Evolutionary conservation across 2,329 filamentous ascomycete genomes (phyloP).

Genomic region (Fusarium acutatum): DNA sequence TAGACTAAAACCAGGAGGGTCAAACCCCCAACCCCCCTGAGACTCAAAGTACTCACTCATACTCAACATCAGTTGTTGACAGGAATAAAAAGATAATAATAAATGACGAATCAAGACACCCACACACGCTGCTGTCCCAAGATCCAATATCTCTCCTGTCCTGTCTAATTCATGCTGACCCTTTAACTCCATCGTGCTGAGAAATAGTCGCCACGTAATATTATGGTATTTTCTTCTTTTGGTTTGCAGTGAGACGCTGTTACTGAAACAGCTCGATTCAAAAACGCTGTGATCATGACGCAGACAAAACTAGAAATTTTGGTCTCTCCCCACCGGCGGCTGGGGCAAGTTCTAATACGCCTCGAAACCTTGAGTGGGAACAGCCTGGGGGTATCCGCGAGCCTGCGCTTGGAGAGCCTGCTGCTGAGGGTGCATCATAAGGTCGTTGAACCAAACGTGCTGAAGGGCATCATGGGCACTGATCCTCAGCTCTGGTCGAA

Average conservation of each 20-base stretch:
- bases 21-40: constrained; percentile 7
- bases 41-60: not conserved
- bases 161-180: constrained; percentile 37
- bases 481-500: constrained; percentile 90
- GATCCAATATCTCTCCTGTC: constrained; percentile 28
- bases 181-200: constrained; percentile 37
- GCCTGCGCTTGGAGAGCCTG: constrained; percentile 55
- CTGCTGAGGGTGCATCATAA: constrained; percentile 64
- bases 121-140: constrained; percentile 11
- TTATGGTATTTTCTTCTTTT: constrained; percentile 9
- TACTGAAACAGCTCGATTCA: constrained; percentile 7
- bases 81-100: not conserved
- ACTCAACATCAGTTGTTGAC: constrained; percentile 28
- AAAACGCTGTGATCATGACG: not conserved
- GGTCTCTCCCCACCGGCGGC: not conserved
- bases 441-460: constrained; percentile 91
- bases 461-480: constrained; percentile 86
- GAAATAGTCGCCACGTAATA: constrained; percentile 15
- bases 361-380: constrained; percentile 51
- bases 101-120: constrained; percentile 10
- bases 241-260: not conserved
- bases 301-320: constrained; percentile 4
- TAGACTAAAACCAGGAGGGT: constrained; percentile 6
- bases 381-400: constrained; percentile 50
- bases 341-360: constrained; percentile 43